Base-by-base conservation (phyloP, 2,329 filamentous ascomycete species). In the Hymenoscyphus salicellus region DNA sequence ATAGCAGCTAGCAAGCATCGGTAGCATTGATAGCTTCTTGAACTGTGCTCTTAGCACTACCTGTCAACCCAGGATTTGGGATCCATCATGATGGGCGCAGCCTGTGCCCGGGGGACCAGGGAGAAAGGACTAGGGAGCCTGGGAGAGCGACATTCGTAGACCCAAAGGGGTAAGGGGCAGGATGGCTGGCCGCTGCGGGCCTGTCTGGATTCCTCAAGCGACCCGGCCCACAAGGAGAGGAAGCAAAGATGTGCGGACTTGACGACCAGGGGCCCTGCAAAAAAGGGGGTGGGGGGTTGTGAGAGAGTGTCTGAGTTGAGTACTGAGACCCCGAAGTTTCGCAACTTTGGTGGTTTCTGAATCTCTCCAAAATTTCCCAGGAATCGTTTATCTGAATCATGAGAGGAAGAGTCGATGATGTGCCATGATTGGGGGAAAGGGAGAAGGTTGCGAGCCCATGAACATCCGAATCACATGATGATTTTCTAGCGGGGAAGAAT, bases 21-120 rank as follows among this genome's bases (percentile, higher is more conserved):
- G 36, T 52, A 17, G 55, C 55, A 56, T 32, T 32, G 55, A 33
- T 56, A 33, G 3, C 55, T 32, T 30, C 17, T 33, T 33, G 55
- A 30, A 17, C 55, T 56, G 55, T 56, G 55, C 55, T 8, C 28
- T 55, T 38, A 38, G 14, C 38, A 43, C 43, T 49, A 49, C 43
- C 46, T 56, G 14, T 56, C 28, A 56, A 33, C 55, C 55, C 55
- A 32, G 30, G 55, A 56, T 56, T 56, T 28, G 55, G 55, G 55
- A 56, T 56, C 30, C 55, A 52, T 52, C 46, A 52, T 52, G 46
- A 52, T 52, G 46, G 46, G 46, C 46, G 46, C 46, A 52, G 46
- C 46, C 11, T 52, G 46, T 52, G 20, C 46, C 46, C 20, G 46
- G 46, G 46, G 46, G 11, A 52, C 20, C 46, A 52, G 46, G 46